These are phyloP conservation scores for Entophlyctis luteolus DNA, from an alignment of 192 early-diverging fungal genomes.

Conservation along the genomic window DNA sequence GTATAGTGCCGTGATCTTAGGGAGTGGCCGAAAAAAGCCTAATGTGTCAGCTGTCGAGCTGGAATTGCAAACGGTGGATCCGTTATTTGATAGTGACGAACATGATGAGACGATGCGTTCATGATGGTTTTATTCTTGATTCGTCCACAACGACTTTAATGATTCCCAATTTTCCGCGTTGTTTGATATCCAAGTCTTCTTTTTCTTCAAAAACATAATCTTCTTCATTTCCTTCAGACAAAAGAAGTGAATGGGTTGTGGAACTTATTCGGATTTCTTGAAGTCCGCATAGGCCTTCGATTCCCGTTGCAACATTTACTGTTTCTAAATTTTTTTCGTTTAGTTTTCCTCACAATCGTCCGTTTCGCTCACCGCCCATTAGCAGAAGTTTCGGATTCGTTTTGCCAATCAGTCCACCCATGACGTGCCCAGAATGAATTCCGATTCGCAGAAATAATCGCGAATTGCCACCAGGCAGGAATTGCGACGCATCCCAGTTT, in stretches of 20 bases:
- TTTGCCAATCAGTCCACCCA: slow-evolving; percentile 12
- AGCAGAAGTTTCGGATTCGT: slow-evolving; percentile 18
- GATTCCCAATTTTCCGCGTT: slow-evolving; percentile 16
- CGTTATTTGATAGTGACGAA: too few relatives aligned
- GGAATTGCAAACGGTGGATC: background rate
- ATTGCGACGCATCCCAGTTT: slow-evolving; percentile 6
- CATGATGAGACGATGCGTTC: too few relatives aligned
- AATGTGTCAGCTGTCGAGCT: background rate
- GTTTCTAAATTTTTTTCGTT: slow-evolving; percentile 21
- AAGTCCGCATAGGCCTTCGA: slow-evolving; percentile 14
- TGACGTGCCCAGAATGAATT: slow-evolving; percentile 17
- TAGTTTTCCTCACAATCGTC: background rate
- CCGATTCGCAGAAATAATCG: slow-evolving; percentile 12
- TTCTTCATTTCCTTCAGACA: background rate
- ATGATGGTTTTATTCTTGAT: too few relatives aligned
- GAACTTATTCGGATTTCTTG: slow-evolving; percentile 21
- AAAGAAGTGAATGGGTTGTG: slow-evolving; percentile 4
- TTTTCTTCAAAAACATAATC: slow-evolving; percentile 12
- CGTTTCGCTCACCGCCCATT: too few relatives aligned
- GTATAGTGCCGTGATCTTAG: background rate
- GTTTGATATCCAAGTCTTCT: slow-evolving; percentile 19
- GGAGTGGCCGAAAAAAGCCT: background rate
- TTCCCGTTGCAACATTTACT: slow-evolving; percentile 13
- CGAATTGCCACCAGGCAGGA: background rate
- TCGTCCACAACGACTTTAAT: slow-evolving; percentile 7